These are phyloP conservation scores for Rheum nobile DNA, from an alignment of 148 eudicot species.

Conservation along the genomic window DNA sequence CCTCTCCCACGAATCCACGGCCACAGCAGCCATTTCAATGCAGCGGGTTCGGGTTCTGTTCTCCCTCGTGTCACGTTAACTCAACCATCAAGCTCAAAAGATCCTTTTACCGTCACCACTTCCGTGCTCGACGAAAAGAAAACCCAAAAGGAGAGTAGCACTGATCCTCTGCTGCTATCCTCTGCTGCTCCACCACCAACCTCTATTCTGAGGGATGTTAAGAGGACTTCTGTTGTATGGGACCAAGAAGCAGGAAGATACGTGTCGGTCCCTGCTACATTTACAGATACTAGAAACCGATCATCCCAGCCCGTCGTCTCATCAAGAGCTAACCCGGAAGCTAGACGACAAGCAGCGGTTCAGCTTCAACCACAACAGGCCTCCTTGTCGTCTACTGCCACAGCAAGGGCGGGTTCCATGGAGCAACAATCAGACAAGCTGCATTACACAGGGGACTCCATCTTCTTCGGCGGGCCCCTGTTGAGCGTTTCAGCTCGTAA, in stretches of 20 bases:
- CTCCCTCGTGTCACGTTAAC: constrained; percentile 23
- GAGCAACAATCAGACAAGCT: constrained; percentile 66
- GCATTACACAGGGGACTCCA: constrained; percentile 69
- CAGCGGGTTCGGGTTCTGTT: constrained; percentile 13
- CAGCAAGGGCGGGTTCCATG: constrained; percentile 9
- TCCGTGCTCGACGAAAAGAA: constrained; percentile 38
- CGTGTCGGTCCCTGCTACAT: constrained; percentile 63
- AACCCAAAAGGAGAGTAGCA: constrained; percentile 30
- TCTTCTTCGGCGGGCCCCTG: constrained; percentile 96
- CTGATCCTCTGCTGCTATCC: constrained; percentile 35
- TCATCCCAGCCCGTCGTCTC: constrained; percentile 20
- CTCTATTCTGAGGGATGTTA: constrained; percentile 59
- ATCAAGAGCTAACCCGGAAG: constrained; percentile 27
- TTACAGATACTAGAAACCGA: constrained; percentile 38
- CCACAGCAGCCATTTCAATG: constrained; percentile 23
- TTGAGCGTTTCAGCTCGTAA: constrained; percentile 27
- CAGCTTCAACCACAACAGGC: constrained; percentile 29
- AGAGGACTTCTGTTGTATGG: constrained; percentile 83
- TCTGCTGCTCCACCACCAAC: constrained; percentile 37
- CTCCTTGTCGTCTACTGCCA: constrained; percentile 19
- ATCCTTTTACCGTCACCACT: constrained; percentile 11
- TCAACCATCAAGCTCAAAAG: constrained; percentile 25
- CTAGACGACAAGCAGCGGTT: constrained; percentile 16
- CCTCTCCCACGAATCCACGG: constrained; percentile 85
- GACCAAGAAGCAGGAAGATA: constrained; percentile 96